Evolutionary conservation across 2,329 filamentous ascomycete species (phyloP).

Genomic region (Metarhizium anisopliae): DNA sequence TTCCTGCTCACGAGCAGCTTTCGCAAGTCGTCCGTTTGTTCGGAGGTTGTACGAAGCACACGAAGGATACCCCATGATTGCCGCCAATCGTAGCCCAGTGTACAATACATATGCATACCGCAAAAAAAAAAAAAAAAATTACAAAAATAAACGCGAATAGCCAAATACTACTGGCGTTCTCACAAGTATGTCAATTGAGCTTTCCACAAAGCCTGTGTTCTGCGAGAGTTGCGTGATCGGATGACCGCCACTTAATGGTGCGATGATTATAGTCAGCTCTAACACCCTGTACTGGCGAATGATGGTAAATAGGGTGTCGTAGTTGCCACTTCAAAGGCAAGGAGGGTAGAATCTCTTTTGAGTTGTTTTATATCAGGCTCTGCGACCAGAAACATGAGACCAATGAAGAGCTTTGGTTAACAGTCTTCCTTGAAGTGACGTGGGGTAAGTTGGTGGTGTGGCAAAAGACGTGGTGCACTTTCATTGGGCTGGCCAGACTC

Average conservation of each 20-base stretch:
- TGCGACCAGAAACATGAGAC: slow-evolving; percentile 7
- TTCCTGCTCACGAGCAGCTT: background rate
- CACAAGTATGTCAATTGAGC: background rate
- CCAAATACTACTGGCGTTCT: background rate
- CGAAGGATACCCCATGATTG: no score
- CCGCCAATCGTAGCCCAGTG: no score
- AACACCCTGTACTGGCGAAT: background rate
- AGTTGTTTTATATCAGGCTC: slow-evolving; percentile 5
- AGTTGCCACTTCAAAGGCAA: background rate
- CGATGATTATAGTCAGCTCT: background rate
- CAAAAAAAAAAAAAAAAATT: no score
- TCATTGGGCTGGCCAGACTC: slow-evolving; percentile 21
- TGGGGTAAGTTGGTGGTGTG: slow-evolving; percentile 15
- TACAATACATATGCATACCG: no score
- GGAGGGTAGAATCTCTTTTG: background rate
- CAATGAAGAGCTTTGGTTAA: slow-evolving; percentile 6
- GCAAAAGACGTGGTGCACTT: slow-evolving; percentile 25
- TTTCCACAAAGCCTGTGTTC: background rate
- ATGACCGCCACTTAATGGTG: background rate
- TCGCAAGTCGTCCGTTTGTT: background rate
- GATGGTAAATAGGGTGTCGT: background rate
- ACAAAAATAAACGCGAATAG: background rate
- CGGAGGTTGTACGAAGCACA: background rate
- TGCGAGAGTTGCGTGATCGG: background rate
- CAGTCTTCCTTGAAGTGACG: slow-evolving; percentile 9